Evolutionary conservation across 2,329 filamentous ascomycete genomes (phyloP), one percentile per base, ranked within the genome.

Genomic region (Zelopaecilomyces penicillatus): DNA sequence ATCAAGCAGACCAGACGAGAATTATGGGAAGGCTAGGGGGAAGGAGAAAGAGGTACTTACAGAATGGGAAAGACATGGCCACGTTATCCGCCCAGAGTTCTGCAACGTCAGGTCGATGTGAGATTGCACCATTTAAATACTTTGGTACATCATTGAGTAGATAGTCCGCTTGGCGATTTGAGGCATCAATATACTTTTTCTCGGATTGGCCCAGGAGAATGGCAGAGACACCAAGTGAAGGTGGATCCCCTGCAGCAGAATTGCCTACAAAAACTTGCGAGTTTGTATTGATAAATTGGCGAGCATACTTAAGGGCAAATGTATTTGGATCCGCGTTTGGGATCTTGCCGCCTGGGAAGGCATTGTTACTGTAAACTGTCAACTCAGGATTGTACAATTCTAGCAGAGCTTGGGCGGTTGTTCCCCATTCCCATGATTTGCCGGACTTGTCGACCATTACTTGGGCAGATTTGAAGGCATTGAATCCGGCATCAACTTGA

Each of bases 351-450:
- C 36, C 32, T 3, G 48, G 48, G 30, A 50, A 50, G 26, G 48
- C 45, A 19, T 48, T 41, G 26, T 38, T 26, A 28, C 42, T 41
- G 34, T 46, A 50, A 27, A 50, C 48, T 36, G 48, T 48, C 4
- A 50, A 37, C 11, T 50, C 46, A 5, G 35, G 35, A 39, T 50
- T 48, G 32, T 50, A 43, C 9, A 50, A 41, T 36, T 50, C 48
- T 37, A 50, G 39, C 5, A 50, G 43, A 11, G 48, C 48, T 38
- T 50, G 36, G 5, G 48, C 48, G 5, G 48, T 34, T 28, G 48
- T 50, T 29, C 48, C 48, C 48, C 48, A 50, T 50, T 50, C 48
- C 48, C 48, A 50, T 8, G 48, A 50, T 26, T 50, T 41, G 5
- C 28, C 27, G n/a, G 46, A 26, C 5, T 41, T 48, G 6, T 42